Evolutionary conservation across 2,329 filamentous ascomycete species (phyloP).

Genomic region (Fusarium dlaminii): DNA sequence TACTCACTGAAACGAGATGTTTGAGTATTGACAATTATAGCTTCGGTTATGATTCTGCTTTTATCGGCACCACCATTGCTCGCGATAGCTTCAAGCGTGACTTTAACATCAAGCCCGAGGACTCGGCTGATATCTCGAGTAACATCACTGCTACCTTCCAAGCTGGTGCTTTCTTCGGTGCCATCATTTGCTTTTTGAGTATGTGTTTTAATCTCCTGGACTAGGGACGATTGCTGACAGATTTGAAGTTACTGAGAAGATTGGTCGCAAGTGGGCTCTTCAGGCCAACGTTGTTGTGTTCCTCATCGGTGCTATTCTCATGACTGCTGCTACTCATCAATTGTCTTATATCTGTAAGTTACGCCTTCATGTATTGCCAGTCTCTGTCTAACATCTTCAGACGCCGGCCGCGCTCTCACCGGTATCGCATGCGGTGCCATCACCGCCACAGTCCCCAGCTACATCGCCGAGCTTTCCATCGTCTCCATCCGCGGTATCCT

Average conservation of each 20-base stretch:
- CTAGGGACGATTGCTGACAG: neutral
- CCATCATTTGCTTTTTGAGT: conserved; percentile 57
- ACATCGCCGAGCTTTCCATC: conserved; percentile 70
- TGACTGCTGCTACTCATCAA: conserved; percentile 53
- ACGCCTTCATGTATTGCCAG: too few relatives aligned
- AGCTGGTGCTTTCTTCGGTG: conserved; percentile 64
- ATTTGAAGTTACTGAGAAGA: conserved; percentile 53
- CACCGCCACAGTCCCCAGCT: conserved; percentile 68
- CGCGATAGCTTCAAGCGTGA: conserved; percentile 58
- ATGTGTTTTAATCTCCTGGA: neutral
- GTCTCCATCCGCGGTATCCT: conserved; percentile 67
- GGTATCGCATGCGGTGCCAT: conserved; percentile 67
- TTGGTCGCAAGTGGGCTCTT: conserved; percentile 61
- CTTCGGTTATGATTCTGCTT: conserved; percentile 64
- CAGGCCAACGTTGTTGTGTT: conserved; percentile 57
- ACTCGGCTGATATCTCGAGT: conserved; percentile 47
- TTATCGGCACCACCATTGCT: conserved; percentile 64
- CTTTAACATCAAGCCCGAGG: conserved; percentile 44
- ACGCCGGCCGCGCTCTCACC: conserved; percentile 66
- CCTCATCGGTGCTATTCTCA: conserved; percentile 55
- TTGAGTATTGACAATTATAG: conserved; percentile 36
- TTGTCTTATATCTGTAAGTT: conserved; percentile 55
- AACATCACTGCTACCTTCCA: conserved; percentile 60
- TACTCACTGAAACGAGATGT: accelerated
- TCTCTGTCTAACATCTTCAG: conserved; percentile 45